These are phyloP conservation scores for Chalaropsis thielavioides DNA, from an alignment of 2,329 filamentous ascomycete genomes.

Conservation along the genomic window DNA sequence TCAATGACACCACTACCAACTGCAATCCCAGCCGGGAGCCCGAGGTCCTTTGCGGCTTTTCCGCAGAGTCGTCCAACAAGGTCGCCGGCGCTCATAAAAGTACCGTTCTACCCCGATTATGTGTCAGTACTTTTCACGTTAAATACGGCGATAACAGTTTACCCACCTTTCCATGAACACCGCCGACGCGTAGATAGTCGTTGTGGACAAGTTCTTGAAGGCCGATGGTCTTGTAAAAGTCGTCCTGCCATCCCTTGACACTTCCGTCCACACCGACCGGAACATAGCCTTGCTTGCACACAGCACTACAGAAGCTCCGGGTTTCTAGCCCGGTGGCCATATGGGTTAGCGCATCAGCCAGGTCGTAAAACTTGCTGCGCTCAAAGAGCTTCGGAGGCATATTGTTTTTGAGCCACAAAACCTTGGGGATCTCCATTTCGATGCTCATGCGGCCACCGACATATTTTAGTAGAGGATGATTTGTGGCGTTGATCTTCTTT, in stretches of 20 bases:
- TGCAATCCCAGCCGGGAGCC: constrained; percentile 72
- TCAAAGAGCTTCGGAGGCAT: constrained; percentile 87
- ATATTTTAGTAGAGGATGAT: constrained; percentile 86
- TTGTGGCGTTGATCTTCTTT: constrained; percentile 79
- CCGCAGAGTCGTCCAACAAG: constrained; percentile 74
- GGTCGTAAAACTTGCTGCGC: constrained; percentile 91
- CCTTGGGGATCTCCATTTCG: constrained; percentile 99
- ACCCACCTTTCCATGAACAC: constrained; percentile 84
- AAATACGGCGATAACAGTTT: neutral
- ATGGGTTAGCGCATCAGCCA: constrained; percentile 85
- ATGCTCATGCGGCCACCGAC: constrained; percentile 97
- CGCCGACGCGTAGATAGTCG: constrained; percentile 84
- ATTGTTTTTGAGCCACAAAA: constrained; percentile 95
- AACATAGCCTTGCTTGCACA: constrained; percentile 94
- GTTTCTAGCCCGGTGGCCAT: constrained; percentile 85
- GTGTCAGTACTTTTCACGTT: constrained; percentile 14
- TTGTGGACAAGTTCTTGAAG: constrained; percentile 72
- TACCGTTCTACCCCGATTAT: constrained; percentile 54
- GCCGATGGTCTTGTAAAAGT: constrained; percentile 78
- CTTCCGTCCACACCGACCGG: constrained; percentile 95
- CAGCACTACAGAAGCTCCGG: constrained; percentile 85
- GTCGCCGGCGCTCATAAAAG: constrained; percentile 83
- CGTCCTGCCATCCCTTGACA: constrained; percentile 95
- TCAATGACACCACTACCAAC: constrained; percentile 96
- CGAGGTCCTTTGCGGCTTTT: constrained; percentile 68